Percentiles rank a stretch among this genome's conserved stretches.
These are phyloP conservation scores for Globisporangium solare DNA, from an alignment of 352 stramenopile species.

Conservation along the genomic window DNA sequence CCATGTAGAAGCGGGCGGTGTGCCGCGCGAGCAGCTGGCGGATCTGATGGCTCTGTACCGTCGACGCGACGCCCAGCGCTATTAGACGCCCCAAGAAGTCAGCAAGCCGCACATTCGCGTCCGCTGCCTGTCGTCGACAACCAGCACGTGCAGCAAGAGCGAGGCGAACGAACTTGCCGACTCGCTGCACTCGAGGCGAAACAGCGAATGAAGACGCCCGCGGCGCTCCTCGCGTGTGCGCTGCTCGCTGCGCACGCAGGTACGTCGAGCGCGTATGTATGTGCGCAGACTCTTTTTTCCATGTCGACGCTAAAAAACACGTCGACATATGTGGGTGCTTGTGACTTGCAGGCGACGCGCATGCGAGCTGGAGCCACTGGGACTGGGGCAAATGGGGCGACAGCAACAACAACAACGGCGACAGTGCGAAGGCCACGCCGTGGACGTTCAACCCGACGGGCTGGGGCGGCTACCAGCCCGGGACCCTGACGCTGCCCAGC, in stretches of 20 bases:
- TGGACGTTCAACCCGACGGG: constrained; percentile 11
- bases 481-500: constrained; percentile 4
- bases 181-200: neutral
- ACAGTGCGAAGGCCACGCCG: constrained; percentile 7
- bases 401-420: neutral
- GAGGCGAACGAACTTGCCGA: too few species aligned
- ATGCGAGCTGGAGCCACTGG: too few species aligned
- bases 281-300: neutral
- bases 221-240: constrained; percentile 1
- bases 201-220: constrained; percentile 9
- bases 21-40: neutral
- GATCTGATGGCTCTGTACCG: neutral
- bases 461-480: constrained; percentile 7
- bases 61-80: too few species aligned
- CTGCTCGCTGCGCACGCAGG: constrained; percentile 4
- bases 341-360: neutral
- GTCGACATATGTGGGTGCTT: too few species aligned
- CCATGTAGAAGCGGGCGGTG: neutral
- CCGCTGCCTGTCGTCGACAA: too few species aligned
- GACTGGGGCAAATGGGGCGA: neutral
- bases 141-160: too few species aligned
- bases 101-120: too few species aligned
- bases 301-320: too few species aligned
- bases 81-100: too few species aligned
- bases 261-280: neutral